Conservation (phyloP, 306 rosid genomes). For the Cucumis melo region DNA sequence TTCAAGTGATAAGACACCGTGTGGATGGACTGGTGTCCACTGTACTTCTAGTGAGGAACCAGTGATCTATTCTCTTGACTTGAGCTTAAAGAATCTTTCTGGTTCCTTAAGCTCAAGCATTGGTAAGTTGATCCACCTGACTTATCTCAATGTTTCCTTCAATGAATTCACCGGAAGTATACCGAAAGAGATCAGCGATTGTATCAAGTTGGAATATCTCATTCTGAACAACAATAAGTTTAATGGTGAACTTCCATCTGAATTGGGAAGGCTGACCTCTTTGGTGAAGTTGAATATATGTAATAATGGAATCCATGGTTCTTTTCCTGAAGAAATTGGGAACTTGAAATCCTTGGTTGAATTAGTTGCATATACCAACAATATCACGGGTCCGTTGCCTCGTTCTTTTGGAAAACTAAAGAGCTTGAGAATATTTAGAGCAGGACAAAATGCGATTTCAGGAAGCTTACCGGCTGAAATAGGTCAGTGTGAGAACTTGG, state of each 20-base stretch:
- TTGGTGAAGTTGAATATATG: constrained; percentile 51
- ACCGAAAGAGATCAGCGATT: constrained; percentile 60
- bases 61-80: constrained; percentile 40
- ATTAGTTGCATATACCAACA: constrained; percentile 68
- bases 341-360: constrained; percentile 50
- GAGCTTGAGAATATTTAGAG: constrained; percentile 49
- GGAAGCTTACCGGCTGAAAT: constrained; percentile 73
- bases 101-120: constrained; percentile 45
- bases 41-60: constrained; percentile 34
- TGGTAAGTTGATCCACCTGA: constrained; percentile 41
- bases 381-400: constrained; percentile 66
- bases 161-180: constrained; percentile 47
- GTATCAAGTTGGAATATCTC: constrained; percentile 49
- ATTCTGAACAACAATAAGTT: constrained; percentile 61
- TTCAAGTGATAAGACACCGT: constrained; percentile 54
- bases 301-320: constrained; percentile 65
- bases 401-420: constrained; percentile 60
- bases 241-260: constrained; percentile 57
- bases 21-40: constrained; percentile 66
- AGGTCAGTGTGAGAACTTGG: constrained; percentile 49
- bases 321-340: constrained; percentile 61
- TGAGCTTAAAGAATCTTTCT: constrained; percentile 50
- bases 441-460: constrained; percentile 79
- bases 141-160: constrained; percentile 42
- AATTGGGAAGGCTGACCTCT: constrained; percentile 66